Conservation (phyloP, 768 basidiomycete genomes). For the Nevesoporus exiguus region DNA sequence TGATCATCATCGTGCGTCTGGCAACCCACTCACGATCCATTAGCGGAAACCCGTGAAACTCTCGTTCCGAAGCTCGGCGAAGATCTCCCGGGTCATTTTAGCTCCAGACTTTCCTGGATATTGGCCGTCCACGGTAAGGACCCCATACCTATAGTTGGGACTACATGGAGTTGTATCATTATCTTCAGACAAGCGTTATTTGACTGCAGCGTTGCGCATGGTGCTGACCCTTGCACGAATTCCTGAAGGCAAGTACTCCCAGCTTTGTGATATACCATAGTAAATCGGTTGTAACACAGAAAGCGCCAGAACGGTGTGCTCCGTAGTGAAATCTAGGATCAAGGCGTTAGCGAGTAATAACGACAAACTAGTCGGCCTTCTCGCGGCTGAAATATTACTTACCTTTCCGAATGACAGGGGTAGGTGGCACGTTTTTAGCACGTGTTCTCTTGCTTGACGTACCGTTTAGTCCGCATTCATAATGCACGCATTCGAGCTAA, state of each 20-base stretch:
- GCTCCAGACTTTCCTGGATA: slow-evolving; percentile 12
- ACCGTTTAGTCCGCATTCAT: slow-evolving; percentile 6
- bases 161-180: background rate
- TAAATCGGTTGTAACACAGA: background rate
- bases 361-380: slow-evolving; percentile 11
- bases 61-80: slow-evolving; percentile 7
- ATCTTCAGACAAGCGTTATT: slow-evolving; percentile 6
- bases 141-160: background rate
- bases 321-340: slow-evolving; percentile 12
- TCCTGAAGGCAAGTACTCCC: slow-evolving; percentile 11
- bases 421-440: background rate
- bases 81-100: background rate
- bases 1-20: background rate
- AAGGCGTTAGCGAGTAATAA: slow-evolving; percentile 10
- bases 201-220: slow-evolving; percentile 21
- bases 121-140: slow-evolving; percentile 12
- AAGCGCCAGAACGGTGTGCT: background rate
- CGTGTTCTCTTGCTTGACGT: background rate
- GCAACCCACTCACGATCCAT: no score
- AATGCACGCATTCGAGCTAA: slow-evolving; percentile 15
- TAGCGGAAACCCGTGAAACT: background rate
- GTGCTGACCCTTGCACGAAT: slow-evolving; percentile 15
- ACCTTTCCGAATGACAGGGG: slow-evolving; percentile 4
- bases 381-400: slow-evolving; percentile 21
- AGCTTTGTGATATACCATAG: background rate